A percentile compares a stretch with the other conserved stretches of the same genome.
phyloP scores from a whole-genome alignment of 225 moss, liverwort and hornwort genomes.

The Pleurozium schreberi region DNA sequence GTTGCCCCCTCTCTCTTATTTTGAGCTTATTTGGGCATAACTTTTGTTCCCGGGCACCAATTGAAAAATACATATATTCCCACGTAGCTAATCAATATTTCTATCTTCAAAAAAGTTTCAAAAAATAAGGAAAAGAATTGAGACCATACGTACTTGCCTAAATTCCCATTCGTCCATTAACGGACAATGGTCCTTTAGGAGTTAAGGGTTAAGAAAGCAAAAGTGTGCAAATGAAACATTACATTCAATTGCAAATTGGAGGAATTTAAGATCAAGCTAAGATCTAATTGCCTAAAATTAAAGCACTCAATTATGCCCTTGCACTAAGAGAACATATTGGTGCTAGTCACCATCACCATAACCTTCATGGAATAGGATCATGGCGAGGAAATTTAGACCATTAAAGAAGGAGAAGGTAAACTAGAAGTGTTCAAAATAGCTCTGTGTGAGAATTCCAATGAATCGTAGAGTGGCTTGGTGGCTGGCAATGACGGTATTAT shows the following conservation, averaged over 20 bases:
- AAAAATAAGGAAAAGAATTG: too few relatives aligned
- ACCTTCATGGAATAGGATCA: background rate
- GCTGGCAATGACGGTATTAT: background rate
- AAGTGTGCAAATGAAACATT: background rate
- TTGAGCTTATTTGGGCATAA: too few relatives aligned
- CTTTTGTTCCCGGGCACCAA: too few relatives aligned
- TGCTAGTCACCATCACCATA: background rate
- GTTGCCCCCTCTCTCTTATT: too few relatives aligned
- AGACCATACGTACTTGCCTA: too few relatives aligned
- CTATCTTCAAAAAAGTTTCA: too few relatives aligned
- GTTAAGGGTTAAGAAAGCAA: background rate
- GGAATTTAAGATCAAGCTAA: background rate
- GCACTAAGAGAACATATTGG: fast-evolving
- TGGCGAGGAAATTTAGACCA: background rate
- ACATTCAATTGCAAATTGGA: background rate
- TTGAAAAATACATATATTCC: too few relatives aligned
- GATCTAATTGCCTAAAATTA: background rate
- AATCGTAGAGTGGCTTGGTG: background rate
- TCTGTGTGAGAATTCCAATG: background rate
- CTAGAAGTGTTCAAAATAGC: background rate
- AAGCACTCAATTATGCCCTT: background rate
- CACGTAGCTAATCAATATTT: too few relatives aligned
- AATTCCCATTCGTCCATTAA: too few relatives aligned
- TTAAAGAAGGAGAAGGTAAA: background rate
- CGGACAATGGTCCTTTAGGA: too few relatives aligned